Evolutionary conservation across 1,139 yeast species (phyloP), one percentile per base, ranked within the genome.

Genomic region (Pichia sp.): DNA sequence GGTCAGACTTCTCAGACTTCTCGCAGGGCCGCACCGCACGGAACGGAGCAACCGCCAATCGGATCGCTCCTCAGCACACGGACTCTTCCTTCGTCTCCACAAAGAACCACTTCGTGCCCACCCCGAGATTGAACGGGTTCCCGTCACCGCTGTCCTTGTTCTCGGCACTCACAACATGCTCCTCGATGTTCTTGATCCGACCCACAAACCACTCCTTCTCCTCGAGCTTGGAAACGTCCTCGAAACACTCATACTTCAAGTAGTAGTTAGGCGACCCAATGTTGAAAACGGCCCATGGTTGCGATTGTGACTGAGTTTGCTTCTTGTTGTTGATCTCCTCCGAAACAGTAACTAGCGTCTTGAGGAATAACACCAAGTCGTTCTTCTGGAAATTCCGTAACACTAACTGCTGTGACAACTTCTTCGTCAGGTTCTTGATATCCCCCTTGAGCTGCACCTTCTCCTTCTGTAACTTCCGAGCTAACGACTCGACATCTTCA

Each of bases 271-370:
- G 91, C 0, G 90, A 84, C 0, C 89, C 93, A 41, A 84, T 76
- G 57, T 86, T 86, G 68, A 87, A 87, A 0, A 93, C 93, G 0
- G 94, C 93, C 95, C 96, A 87, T 3, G 91, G 87, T 52, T 81
- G n/a, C n/a, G n/a, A n/a, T n/a, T n/a, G n/a, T n/a, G 83, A 52
- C 56, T 40, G 5, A 15, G 35, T 1, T 27, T 37, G 9, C 28
- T 38, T 15, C 8, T 14, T 7, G n/a, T 11, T 17, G 11, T 31
- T 38, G 11, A 31, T 45, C 3, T 30, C 41, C 12, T 36, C 34
- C 2, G 45, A 24, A 18, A 38, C 20, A 11, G 58, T 44, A 33
- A 58, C 43, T 54, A 57, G 42, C 0, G 96, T 88, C 1, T 96
- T 96, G 52, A 91, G 68, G 62, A 91, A 91, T 47, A 91, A 68